A percentile compares a stretch with the other conserved stretches of the same genome.
Conservation (phyloP, 768 basidiomycete genomes). For the Auriscalpium vulgare region DNA sequence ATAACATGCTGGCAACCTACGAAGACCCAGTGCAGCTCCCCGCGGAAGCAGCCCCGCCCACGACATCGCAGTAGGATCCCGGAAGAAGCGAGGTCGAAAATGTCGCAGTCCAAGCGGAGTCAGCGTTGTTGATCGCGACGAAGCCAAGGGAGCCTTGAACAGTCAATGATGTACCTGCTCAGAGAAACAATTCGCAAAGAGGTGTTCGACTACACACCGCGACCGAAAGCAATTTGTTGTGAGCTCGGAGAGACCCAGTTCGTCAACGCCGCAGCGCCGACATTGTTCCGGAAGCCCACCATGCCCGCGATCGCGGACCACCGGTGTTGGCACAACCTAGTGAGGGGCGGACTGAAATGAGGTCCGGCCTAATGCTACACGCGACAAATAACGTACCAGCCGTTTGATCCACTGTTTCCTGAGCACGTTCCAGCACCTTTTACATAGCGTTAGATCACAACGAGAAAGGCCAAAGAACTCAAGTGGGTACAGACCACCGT, state of each 20-base stretch:
- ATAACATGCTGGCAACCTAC: conserved; percentile 22
- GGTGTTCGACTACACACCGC: conserved; percentile 32
- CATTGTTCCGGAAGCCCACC: conserved; percentile 53
- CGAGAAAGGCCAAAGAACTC: too few relatives aligned
- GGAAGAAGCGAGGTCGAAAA: conserved; percentile 51
- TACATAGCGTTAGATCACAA: too few relatives aligned
- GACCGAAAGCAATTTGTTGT: conserved; percentile 58
- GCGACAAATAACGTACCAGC: conserved; percentile 27
- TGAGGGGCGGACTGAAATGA: neutral
- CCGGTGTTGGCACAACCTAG: conserved; percentile 55
- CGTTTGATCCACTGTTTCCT: conserved; percentile 38
- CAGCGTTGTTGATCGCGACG: conserved; percentile 60
- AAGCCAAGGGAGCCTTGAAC: conserved; percentile 45
- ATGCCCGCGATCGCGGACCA: conserved; percentile 50
- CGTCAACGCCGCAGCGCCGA: conserved; percentile 40
- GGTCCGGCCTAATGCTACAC: neutral
- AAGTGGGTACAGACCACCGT: conserved; percentile 31
- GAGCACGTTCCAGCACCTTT: conserved; percentile 43
- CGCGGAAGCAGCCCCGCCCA: conserved; percentile 35
- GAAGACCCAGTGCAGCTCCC: conserved; percentile 42
- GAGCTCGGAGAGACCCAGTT: conserved; percentile 53
- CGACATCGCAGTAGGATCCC: conserved; percentile 62
- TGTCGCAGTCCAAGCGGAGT: conserved; percentile 44
- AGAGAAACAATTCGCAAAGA: too few relatives aligned
- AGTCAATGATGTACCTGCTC: neutral